Evolutionary conservation across 139 green algal genomes (phyloP), one percentile per base, ranked within the genome.

Genomic region (Eudorina sp.): DNA sequence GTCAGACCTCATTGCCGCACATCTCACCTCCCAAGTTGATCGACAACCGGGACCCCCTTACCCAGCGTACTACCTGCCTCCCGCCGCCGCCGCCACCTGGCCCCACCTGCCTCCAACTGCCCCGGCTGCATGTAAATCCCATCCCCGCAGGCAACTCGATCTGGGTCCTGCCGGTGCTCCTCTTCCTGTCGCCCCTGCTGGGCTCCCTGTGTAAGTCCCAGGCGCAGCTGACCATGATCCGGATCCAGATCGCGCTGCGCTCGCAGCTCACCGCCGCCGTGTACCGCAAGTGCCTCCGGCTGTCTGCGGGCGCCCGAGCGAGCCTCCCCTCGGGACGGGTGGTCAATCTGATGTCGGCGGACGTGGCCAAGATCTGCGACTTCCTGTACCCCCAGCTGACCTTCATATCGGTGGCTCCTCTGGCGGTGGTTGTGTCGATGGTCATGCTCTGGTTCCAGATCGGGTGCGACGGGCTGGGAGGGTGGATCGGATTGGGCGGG

Each of bases 391-490:
- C 55, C 21, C 78, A 87, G 81, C 81, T 87, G 16, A 51, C 62
- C 3, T 96, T 95, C 88, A 70, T 90, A 3, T 91, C 89, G 85
- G 84, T 85, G 4, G 93, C 90, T 3, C 92, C 92, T 9, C 23
- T 97, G 41, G 95, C 97, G 92, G 88, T 96, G 40, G 46, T 91
- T 27, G 60, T 92, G 6, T 93, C 96, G 55, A 68, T 97, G 41
- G 58, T 94, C 34, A 89, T 97, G 85, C 83, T 97, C 40, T 92
- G 78, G 34, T 68, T 92, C 19, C 84, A 94, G 84, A 86, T 98
- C 18, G 95, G 95, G 58, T 93, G 88, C 40, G 73, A 79, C n/a
- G 89, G 94, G 0, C 83, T 91, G 0, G 19, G 53, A 62, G 53
- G 27, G 55, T 27, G 55, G 55, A 11, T 66, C 55, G 27, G 55